Conservation (phyloP, 306 rosid species). For the Pyrus pyrifolia region DNA sequence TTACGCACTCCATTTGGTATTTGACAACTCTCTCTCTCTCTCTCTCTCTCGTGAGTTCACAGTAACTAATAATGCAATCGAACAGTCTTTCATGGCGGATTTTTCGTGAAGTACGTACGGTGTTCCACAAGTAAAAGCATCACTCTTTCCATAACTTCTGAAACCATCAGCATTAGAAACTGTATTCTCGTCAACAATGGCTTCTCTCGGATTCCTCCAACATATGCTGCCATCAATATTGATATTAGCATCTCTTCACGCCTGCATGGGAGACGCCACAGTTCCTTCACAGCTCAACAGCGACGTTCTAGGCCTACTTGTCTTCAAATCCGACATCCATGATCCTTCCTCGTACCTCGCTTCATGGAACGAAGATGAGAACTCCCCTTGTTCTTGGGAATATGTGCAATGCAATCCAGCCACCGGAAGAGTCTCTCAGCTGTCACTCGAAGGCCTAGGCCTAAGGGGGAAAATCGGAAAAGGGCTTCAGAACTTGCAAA, state of each 20-base stretch:
- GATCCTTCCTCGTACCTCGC: slow-evolving; percentile 65
- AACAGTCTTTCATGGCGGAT: not conserved
- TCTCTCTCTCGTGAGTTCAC: slow-evolving; percentile 9
- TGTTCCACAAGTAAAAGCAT: not conserved
- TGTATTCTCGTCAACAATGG: slow-evolving; percentile 1
- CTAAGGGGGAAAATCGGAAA: slow-evolving; percentile 65
- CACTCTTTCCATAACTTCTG: not conserved
- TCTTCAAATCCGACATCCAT: slow-evolving; percentile 69
- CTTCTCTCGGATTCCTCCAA: not conserved
- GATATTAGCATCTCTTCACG: not conserved
- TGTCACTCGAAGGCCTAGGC: slow-evolving; percentile 49
- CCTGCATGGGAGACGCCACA: slow-evolving; percentile 19
- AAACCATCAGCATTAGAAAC: not conserved
- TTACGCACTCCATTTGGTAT: not conserved
- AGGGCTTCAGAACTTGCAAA: slow-evolving; percentile 67
- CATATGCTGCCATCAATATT: not conserved
- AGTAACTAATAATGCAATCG: not conserved
- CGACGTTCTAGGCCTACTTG: slow-evolving; percentile 81
- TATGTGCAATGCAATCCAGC: slow-evolving; percentile 48
- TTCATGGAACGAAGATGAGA: slow-evolving; percentile 88
- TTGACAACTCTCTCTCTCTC: not conserved
- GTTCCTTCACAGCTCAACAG: slow-evolving; percentile 43
- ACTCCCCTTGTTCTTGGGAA: slow-evolving; percentile 65
- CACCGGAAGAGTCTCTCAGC: slow-evolving; percentile 47
- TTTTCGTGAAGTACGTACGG: not conserved